A percentile compares a stretch with the other conserved stretches of the same genome.
phyloP scores from a whole-genome alignment of 352 stramenopile genomes.

The Globisporangium paroecandrum region DNA sequence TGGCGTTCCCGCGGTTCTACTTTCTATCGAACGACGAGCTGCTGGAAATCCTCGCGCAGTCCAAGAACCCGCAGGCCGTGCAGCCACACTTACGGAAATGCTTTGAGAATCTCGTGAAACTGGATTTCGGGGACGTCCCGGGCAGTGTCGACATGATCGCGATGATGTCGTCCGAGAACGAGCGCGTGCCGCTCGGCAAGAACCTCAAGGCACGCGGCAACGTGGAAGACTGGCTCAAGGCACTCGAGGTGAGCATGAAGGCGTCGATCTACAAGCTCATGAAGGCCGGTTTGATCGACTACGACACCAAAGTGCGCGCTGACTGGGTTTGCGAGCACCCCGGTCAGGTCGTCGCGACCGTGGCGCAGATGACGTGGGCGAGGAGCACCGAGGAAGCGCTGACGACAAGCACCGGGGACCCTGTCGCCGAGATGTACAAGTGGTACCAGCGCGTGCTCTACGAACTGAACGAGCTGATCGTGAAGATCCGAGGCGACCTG shows the following conservation, averaged over 20 bases:
- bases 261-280: constrained; percentile 90
- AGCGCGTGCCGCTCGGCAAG: constrained; percentile 86
- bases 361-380: constrained; percentile 93
- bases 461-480: constrained; percentile 89
- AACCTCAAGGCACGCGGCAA: constrained; percentile 92
- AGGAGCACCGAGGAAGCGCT: constrained; percentile 86
- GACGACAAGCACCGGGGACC: constrained; percentile 22
- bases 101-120: constrained; percentile 88
- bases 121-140: constrained; percentile 76
- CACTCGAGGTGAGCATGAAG: constrained; percentile 90
- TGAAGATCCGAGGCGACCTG: constrained; percentile 90
- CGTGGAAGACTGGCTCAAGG: constrained; percentile 86
- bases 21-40: constrained; percentile 95
- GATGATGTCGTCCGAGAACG: constrained; percentile 91
- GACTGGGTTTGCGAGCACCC: constrained; percentile 90
- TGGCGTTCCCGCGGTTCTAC: constrained; percentile 93
- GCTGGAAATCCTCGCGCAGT: constrained; percentile 93
- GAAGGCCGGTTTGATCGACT: constrained; percentile 90
- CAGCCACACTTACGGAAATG: constrained; percentile 94
- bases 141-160: constrained; percentile 91
- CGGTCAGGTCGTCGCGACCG: constrained; percentile 91
- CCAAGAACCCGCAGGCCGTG: constrained; percentile 93
- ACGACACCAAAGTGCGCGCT: constrained; percentile 75
- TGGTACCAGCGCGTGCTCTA: constrained; percentile 77
- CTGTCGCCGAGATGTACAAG: constrained; percentile 48